These are phyloP conservation scores for Sphaerostilbella broomeana DNA, from an alignment of 2,329 filamentous ascomycete species.

Conservation along the genomic window DNA sequence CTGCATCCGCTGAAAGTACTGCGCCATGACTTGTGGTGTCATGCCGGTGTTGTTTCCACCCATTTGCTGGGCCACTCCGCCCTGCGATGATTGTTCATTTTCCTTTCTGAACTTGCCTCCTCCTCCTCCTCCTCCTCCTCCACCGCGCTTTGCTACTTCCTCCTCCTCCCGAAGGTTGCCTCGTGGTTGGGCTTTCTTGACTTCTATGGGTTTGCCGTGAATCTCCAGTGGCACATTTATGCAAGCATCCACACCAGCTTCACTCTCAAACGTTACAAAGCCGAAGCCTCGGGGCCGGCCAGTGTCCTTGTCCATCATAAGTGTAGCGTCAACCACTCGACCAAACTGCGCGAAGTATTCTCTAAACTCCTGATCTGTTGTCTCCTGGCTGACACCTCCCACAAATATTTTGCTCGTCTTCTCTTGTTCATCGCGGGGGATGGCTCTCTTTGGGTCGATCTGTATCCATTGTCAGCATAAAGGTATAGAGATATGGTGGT, in stretches of 20 bases:
- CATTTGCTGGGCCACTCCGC: conserved; percentile 36
- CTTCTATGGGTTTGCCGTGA: conserved; percentile 91
- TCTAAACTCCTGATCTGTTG: conserved; percentile 91
- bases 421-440: conserved; percentile 95
- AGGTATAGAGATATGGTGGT: too few species aligned
- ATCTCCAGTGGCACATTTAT: conserved; percentile 82
- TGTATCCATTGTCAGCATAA: conserved; percentile 33
- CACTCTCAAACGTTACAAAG: conserved; percentile 96
- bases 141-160: conserved; percentile 56
- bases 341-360: conserved; percentile 97
- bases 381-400: conserved; percentile 93
- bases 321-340: conserved; percentile 88
- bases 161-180: conserved; percentile 93
- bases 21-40: conserved; percentile 95
- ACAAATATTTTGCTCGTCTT: conserved; percentile 99
- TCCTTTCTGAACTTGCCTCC: conserved; percentile 54
- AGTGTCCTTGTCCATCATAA: conserved; percentile 99
- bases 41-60: conserved; percentile 54
- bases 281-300: conserved; percentile 94
- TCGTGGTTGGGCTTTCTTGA: conserved; percentile 94
- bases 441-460: conserved; percentile 98
- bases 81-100: conserved; percentile 37
- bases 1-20: conserved; percentile 98
- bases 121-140: conserved; percentile 75
- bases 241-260: conserved; percentile 88